A percentile compares a stretch with the other conserved stretches of the same genome.
phyloP scores from a whole-genome alignment of 257 asterid genomes.

The Prunella vulgaris region DNA sequence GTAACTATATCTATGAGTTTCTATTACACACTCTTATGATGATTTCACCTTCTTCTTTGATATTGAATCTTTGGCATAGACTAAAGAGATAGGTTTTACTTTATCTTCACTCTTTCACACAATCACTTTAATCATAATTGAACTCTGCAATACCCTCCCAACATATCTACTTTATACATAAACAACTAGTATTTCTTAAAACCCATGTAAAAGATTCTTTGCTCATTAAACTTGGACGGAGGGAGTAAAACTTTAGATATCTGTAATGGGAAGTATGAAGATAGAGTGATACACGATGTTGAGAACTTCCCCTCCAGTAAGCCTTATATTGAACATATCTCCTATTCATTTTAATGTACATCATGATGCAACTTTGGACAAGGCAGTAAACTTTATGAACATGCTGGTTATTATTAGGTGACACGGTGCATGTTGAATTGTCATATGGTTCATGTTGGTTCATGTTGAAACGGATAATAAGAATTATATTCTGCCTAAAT shows the following conservation, averaged over 20 bases:
- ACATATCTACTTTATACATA: too few species aligned
- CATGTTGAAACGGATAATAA: neutral
- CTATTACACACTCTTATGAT: neutral
- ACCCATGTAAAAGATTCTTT: too few species aligned
- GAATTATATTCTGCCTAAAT: neutral
- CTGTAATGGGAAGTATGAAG: neutral
- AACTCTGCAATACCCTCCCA: too few species aligned
- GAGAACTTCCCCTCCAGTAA: conserved; percentile 6
- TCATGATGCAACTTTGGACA: neutral
- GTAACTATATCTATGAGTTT: conserved; percentile 25
- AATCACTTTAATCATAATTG: too few species aligned
- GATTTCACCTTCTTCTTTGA: neutral
- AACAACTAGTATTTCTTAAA: too few species aligned
- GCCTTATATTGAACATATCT: neutral
- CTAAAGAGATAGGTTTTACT: too few species aligned
- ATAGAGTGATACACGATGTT: neutral
- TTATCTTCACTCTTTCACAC: too few species aligned
- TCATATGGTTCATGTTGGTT: neutral
- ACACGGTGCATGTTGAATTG: neutral
- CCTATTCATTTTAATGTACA: neutral
- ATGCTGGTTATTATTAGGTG: neutral
- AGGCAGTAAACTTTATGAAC: neutral
- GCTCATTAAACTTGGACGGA: too few species aligned
- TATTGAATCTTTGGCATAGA: neutral
- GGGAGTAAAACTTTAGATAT: too few species aligned